phyloP scores from a whole-genome alignment of 2,329 filamentous ascomycete genomes.

The Fusarium fracticaudum region DNA sequence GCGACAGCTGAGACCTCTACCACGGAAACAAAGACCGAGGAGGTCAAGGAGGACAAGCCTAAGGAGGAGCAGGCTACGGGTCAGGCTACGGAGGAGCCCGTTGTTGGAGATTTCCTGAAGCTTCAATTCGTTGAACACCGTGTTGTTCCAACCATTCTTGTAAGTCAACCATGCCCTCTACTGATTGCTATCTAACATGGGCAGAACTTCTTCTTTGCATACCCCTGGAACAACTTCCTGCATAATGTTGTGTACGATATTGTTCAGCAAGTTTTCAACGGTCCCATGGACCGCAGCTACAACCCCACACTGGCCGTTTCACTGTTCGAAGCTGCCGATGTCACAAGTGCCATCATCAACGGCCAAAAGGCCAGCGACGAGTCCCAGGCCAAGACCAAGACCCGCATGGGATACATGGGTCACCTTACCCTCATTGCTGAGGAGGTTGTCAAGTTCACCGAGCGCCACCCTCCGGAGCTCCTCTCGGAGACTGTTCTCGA shows the following conservation, averaged over 20 bases:
- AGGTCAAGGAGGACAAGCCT: slow-evolving; percentile 1
- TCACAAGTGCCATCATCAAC: slow-evolving; percentile 91
- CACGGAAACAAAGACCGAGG: slow-evolving; percentile 9
- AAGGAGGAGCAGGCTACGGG: slow-evolving; percentile 23
- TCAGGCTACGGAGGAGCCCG: slow-evolving; percentile 61
- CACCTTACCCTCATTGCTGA: slow-evolving; percentile 97
- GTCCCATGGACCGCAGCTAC: slow-evolving; percentile 94
- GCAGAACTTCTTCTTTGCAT: slow-evolving; percentile 96
- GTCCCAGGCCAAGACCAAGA: slow-evolving; percentile 83
- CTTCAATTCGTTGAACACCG: slow-evolving; percentile 95
- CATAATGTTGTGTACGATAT: slow-evolving; percentile 99
- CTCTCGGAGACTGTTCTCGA: slow-evolving; percentile 86
- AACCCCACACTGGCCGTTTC: slow-evolving; percentile 91
- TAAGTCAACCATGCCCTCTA: slow-evolving; percentile 56
- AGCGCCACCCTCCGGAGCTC: slow-evolving; percentile 88
- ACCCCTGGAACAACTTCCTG: slow-evolving; percentile 99
- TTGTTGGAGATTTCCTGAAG: slow-evolving; percentile 95
- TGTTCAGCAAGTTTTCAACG: slow-evolving; percentile 98
- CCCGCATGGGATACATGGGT: slow-evolving; percentile 97
- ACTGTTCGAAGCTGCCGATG: slow-evolving; percentile 88
- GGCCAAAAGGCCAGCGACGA: slow-evolving; percentile 89
- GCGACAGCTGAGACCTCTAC: not conserved
- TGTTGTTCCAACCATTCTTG: slow-evolving; percentile 94
- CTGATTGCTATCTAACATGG: slow-evolving; percentile 17
- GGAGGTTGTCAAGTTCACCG: slow-evolving; percentile 98